Percentiles rank a stretch among this genome's conserved stretches.
phyloP scores from a whole-genome alignment of 2,329 filamentous ascomycete species.

The Aspergillus hiratsukae region DNA sequence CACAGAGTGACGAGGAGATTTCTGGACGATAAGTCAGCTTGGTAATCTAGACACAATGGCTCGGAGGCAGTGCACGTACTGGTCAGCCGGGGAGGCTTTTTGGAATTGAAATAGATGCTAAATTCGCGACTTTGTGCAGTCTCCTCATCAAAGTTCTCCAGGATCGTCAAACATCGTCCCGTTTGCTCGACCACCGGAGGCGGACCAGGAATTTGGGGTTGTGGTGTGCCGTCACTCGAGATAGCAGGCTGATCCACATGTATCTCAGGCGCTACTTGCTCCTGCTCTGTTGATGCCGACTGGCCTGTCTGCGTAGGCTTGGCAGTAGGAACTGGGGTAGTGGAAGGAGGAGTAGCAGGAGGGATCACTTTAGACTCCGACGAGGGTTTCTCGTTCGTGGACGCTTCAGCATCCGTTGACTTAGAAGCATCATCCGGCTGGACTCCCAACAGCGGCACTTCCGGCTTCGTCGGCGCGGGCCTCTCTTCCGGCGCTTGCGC shows the following conservation, averaged over 20 bases:
- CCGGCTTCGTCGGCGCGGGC: conserved; percentile 1
- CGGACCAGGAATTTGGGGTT: conserved; percentile 24
- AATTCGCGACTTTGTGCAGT: conserved; percentile 52
- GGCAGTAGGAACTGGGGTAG: not conserved
- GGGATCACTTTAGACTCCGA: not conserved
- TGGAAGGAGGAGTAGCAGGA: not conserved
- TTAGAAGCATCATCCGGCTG: conserved; percentile 5
- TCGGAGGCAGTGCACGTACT: conserved; percentile 36
- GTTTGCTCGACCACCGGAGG: conserved; percentile 46
- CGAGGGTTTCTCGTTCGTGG: not conserved
- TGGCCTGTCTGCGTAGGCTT: conserved; percentile 3
- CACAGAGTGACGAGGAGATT: conserved; percentile 58
- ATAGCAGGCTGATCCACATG: conserved; percentile 13
- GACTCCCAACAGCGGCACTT: not conserved
- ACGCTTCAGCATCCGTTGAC: conserved; percentile 1
- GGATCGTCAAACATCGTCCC: conserved; percentile 54
- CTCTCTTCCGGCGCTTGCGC: not conserved
- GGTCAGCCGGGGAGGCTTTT: conserved; percentile 43
- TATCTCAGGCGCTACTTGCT: conserved; percentile 12
- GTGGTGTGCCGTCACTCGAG: conserved; percentile 15
- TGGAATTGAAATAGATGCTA: conserved; percentile 54
- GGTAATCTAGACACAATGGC: not conserved
- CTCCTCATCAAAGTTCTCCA: conserved; percentile 55
- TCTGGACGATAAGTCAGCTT: conserved; percentile 22
- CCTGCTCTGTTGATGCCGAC: conserved; percentile 2